These are phyloP conservation scores for Carallia brachiata DNA, from an alignment of 345 rosid species.

Conservation along the genomic window DNA sequence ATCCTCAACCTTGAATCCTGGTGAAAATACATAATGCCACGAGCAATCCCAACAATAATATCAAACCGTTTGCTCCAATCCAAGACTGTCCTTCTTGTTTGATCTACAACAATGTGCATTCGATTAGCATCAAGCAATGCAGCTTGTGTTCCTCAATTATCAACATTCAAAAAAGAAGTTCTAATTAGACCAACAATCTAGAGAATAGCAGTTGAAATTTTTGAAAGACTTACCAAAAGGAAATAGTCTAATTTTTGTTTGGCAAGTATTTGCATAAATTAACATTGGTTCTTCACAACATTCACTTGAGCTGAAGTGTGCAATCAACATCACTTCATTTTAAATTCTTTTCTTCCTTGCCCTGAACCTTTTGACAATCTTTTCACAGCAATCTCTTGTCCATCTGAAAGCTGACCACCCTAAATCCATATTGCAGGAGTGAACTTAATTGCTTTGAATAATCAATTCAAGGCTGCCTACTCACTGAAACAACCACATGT, in stretches of 20 bases:
- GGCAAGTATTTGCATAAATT: conserved; percentile 73
- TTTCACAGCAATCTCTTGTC: conserved; percentile 74
- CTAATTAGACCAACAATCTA: too few species aligned
- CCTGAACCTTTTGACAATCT: conserved; percentile 55
- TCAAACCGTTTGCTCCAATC: conserved; percentile 58
- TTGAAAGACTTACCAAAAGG: conserved; percentile 53
- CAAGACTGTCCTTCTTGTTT: conserved; percentile 23
- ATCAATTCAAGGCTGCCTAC: neutral
- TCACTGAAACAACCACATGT: neutral
- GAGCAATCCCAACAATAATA: conserved; percentile 57
- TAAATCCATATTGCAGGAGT: conserved; percentile 14
- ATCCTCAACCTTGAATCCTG: conserved; percentile 71
- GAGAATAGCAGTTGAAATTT: neutral
- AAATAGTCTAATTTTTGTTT: conserved; percentile 67
- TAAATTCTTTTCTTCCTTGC: conserved; percentile 69
- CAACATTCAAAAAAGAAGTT: too few species aligned
- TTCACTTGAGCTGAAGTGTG: conserved; percentile 71
- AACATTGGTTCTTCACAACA: conserved; percentile 74
- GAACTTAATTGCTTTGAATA: neutral
- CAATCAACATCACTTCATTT: conserved; percentile 61
- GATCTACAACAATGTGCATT: conserved; percentile 28
- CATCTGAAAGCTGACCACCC: conserved; percentile 70
- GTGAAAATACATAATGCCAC: conserved; percentile 64
- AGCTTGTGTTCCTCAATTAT: too few species aligned
- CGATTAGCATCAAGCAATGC: too few species aligned